Conservation (phyloP, 495 filamentous ascomycete species). For the Aspergillus taichungensis region DNA sequence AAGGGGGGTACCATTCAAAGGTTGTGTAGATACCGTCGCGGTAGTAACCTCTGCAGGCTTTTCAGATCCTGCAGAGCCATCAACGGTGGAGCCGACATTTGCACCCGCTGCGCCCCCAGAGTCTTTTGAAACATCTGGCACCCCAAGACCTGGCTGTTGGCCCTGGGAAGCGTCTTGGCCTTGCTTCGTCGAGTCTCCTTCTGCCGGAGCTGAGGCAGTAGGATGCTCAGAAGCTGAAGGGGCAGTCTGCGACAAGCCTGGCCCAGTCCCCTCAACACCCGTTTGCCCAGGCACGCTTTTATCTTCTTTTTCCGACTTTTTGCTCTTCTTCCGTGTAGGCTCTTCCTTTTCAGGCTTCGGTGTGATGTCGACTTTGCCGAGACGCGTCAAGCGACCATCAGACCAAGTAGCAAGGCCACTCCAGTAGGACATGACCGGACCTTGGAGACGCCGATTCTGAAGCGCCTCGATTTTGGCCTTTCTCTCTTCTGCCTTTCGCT, state of each 20-base stretch:
- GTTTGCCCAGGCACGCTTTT: conserved; percentile 20
- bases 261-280: conserved; percentile 7
- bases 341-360: conserved; percentile 34
- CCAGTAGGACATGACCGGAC: conserved; percentile 87
- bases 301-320: conserved; percentile 29
- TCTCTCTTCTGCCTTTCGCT: conserved; percentile 72
- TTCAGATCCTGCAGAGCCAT: not conserved
- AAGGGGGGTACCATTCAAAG: not conserved
- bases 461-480: conserved; percentile 72
- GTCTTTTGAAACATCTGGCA: not conserved
- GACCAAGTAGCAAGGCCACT: conserved; percentile 75
- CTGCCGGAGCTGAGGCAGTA: conserved; percentile 2
- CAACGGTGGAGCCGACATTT: not conserved
- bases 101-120: not conserved
- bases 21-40: not conserved
- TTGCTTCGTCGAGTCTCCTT: conserved; percentile 2
- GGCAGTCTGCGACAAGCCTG: conserved; percentile 5
- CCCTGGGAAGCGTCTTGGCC: conserved; percentile 2
- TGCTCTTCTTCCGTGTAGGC: conserved; percentile 19
- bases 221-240: conserved; percentile 2
- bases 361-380: conserved; percentile 59
- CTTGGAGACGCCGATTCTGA: conserved; percentile 75
- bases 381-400: conserved; percentile 65
- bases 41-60: not conserved
- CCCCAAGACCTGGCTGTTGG: not conserved